These are phyloP conservation scores for Penicillium sp. DNA, from an alignment of 2,329 filamentous ascomycete genomes.

Conservation along the genomic window DNA sequence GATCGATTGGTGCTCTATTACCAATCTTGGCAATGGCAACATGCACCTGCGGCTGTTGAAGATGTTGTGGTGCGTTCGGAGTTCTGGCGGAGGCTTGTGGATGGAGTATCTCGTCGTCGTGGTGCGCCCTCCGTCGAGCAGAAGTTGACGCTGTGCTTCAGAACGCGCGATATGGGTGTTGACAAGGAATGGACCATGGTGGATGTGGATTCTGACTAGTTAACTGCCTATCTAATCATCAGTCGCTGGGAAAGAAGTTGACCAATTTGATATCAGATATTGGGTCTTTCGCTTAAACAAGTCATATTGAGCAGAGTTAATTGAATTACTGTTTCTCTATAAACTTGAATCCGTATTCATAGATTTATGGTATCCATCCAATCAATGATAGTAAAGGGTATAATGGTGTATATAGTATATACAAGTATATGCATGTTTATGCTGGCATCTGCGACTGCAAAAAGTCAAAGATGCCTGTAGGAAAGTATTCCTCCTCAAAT, in stretches of 20 bases:
- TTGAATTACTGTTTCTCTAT: background rate
- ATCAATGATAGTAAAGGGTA: background rate
- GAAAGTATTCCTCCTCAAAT: constrained; percentile 40
- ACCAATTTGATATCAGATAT: background rate
- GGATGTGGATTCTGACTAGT: background rate
- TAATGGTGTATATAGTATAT: background rate
- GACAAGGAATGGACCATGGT: constrained; percentile 2
- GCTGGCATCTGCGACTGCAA: constrained; percentile 40
- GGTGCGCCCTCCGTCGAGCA: background rate
- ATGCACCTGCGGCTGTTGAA: background rate
- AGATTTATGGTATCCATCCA: background rate
- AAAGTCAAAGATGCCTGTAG: constrained; percentile 40
- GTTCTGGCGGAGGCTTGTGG: background rate
- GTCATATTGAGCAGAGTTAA: background rate
- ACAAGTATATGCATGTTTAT: constrained; percentile 16
- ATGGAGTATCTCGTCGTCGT: background rate
- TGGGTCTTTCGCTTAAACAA: background rate
- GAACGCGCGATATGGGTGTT: background rate
- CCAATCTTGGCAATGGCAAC: background rate
- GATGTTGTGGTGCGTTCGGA: background rate
- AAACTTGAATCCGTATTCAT: background rate
- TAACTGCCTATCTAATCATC: background rate
- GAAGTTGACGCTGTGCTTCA: background rate
- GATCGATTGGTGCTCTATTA: background rate
- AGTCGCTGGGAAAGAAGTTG: background rate